Conservation (phyloP, 2,329 filamentous ascomycete genomes). For the Exophiala mesophila region DNA sequence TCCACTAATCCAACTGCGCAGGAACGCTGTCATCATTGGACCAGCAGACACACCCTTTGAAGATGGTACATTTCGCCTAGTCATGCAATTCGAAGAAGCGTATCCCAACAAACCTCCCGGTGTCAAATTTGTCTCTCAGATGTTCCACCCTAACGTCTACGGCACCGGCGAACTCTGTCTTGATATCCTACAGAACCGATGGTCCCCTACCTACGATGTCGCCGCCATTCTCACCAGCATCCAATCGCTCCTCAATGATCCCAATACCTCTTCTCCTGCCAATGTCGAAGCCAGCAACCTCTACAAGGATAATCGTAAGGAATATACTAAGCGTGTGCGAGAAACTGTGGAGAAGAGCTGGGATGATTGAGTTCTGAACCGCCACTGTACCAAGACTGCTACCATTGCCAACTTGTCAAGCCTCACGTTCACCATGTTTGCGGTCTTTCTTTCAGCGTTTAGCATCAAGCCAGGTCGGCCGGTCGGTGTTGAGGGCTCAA, state of each 20-base stretch:
- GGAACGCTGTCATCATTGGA: slow-evolving; percentile 98
- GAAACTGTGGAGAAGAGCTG: slow-evolving; percentile 99
- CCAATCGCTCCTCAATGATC: slow-evolving; percentile 94
- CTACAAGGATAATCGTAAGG: slow-evolving; percentile 96
- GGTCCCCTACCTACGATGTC: slow-evolving; percentile 98
- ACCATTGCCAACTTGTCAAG: no score
- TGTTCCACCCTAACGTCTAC: slow-evolving; percentile 99
- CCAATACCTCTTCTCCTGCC: slow-evolving; percentile 95
- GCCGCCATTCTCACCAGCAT: slow-evolving; percentile 96
- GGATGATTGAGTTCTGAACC: slow-evolving; percentile 64
- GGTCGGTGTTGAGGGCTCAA: no score
- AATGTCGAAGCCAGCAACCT: slow-evolving; percentile 98
- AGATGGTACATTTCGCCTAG: slow-evolving; percentile 92
- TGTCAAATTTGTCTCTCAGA: slow-evolving; percentile 97
- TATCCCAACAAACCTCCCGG: slow-evolving; percentile 97
- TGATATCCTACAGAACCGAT: slow-evolving; percentile 94
- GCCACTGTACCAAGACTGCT: neutral
- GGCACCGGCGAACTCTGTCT: slow-evolving; percentile 93
- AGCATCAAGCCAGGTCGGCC: no score
- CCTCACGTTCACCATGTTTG: no score
- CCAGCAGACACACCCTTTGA: slow-evolving; percentile 96
- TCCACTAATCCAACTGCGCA: slow-evolving; percentile 42
- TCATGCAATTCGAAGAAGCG: slow-evolving; percentile 99
- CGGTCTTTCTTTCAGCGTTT: no score
- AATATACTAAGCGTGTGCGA: slow-evolving; percentile 90